A percentile compares a stretch with the other conserved stretches of the same genome.
phyloP scores from a whole-genome alignment of 768 basidiomycete genomes.

The Paxillus involutus region DNA sequence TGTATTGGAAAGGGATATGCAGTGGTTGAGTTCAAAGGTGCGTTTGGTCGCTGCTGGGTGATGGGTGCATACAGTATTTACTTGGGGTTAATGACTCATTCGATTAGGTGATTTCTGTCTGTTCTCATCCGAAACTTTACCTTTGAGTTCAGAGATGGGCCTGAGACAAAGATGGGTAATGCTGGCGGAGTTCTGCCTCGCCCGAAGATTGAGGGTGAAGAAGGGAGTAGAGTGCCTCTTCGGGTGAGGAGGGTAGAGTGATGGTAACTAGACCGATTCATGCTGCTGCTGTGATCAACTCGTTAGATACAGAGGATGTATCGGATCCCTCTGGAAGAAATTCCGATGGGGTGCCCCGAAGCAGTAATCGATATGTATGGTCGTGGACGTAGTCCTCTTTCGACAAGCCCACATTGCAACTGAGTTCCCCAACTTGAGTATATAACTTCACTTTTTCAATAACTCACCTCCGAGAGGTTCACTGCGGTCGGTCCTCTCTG shows the following conservation, averaged over 20 bases:
- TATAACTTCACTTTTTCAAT: too few species aligned
- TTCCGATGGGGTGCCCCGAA: too few species aligned
- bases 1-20: constrained; percentile 47
- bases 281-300: not conserved
- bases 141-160: constrained; percentile 34
- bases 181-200: constrained; percentile 31
- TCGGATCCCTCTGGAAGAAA: too few species aligned
- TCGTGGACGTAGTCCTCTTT: too few species aligned
- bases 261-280: not conserved
- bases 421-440: too few species aligned
- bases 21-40: constrained; percentile 42
- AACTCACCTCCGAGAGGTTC: too few species aligned
- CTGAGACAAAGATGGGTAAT: constrained; percentile 30
- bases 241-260: constrained; percentile 4
- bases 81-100: too few species aligned
- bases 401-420: too few species aligned
- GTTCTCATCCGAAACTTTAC: constrained; percentile 39
- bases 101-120: constrained; percentile 7
- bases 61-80: too few species aligned
- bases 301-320: too few species aligned
- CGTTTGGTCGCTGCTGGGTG: not conserved
- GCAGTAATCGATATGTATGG: too few species aligned
- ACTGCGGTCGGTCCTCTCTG: too few species aligned
- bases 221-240: constrained; percentile 13
- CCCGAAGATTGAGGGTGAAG: constrained; percentile 31